These are phyloP conservation scores for Calocybe indica DNA, from an alignment of 768 basidiomycete species.

Conservation along the genomic window DNA sequence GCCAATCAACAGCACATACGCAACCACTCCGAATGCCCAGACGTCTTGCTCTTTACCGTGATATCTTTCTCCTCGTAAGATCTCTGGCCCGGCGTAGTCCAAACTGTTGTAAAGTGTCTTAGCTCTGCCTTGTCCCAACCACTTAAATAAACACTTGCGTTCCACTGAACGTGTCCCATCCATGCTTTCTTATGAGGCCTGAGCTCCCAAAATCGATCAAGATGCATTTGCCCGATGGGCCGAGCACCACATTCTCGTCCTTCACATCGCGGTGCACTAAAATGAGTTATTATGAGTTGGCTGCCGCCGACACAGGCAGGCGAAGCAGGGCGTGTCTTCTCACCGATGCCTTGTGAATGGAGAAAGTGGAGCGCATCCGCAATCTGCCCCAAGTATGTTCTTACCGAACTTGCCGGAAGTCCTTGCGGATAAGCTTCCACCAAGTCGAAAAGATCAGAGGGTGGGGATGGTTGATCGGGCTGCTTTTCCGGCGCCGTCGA, in stretches of 20 bases:
- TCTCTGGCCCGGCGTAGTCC: constrained; percentile 96
- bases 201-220: constrained; percentile 97
- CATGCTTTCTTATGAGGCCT: constrained; percentile 73
- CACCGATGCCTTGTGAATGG: constrained; percentile 88
- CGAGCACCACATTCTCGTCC: constrained; percentile 92
- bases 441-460: constrained; percentile 89
- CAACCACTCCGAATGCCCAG: constrained; percentile 97
- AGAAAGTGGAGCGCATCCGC: constrained; percentile 88
- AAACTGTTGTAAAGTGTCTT: constrained; percentile 38
- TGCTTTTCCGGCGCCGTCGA: constrained; percentile 57
- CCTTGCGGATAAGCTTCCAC: constrained; percentile 89
- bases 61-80: constrained; percentile 90
- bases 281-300: constrained; percentile 7
- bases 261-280: constrained; percentile 96
- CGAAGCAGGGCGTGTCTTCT: constrained; percentile 14
- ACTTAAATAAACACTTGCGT: constrained; percentile 52
- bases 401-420: constrained; percentile 63
- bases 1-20: constrained; percentile 87
- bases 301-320: too few species aligned
- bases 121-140: constrained; percentile 2
- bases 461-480: constrained; percentile 47
- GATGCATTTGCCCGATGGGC: constrained; percentile 75
- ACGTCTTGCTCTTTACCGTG: constrained; percentile 96
- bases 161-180: constrained; percentile 91
- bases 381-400: constrained; percentile 89